Evolutionary conservation across 2,329 filamentous ascomycete genomes (phyloP).

Genomic region (Basipetospora chlamydospora): DNA sequence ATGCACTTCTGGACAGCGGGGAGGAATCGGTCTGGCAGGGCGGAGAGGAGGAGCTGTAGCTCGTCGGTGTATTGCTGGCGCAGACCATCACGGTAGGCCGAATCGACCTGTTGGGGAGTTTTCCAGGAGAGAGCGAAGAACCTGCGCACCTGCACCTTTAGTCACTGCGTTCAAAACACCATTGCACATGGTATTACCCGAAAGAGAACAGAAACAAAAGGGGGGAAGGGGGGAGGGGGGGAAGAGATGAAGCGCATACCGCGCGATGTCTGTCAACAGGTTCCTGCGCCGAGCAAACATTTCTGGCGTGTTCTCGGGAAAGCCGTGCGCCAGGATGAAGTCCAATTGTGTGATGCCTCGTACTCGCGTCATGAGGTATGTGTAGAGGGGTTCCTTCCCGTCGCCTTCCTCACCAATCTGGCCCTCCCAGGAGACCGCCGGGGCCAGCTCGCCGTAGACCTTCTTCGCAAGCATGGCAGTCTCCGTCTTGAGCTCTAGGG

Average conservation of each 20-base stretch:
- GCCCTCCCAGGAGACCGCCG: neutral
- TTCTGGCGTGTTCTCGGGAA: conserved; percentile 19
- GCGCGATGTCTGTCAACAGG: neutral
- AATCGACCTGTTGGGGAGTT: neutral
- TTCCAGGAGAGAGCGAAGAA: neutral
- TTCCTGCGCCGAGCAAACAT: conserved; percentile 7
- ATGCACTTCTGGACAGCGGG: conserved; percentile 17
- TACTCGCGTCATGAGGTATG: conserved; percentile 22
- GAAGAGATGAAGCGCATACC: neutral
- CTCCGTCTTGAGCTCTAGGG: conserved; percentile 17
- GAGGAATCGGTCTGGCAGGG: conserved; percentile 20
- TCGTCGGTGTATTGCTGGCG: conserved; percentile 11
- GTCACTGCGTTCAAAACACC: no score
- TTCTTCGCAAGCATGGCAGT: conserved; percentile 13
- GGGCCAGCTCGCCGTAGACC: conserved; percentile 17
- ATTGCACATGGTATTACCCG: no score
- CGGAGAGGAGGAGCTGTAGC: conserved; percentile 16
- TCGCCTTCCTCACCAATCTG: conserved; percentile 7
- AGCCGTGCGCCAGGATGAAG: conserved; percentile 19
- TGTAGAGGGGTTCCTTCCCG: conserved; percentile 17
- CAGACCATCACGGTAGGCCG: neutral
- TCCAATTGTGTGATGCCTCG: conserved; percentile 20
- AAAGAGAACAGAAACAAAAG: neutral
- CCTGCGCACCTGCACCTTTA: no score
- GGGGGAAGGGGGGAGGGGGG: neutral